Percentiles rank a stretch among this genome's conserved stretches.
phyloP scores from a whole-genome alignment of 2,329 filamentous ascomycete genomes.

The Fusarium annulatum region DNA sequence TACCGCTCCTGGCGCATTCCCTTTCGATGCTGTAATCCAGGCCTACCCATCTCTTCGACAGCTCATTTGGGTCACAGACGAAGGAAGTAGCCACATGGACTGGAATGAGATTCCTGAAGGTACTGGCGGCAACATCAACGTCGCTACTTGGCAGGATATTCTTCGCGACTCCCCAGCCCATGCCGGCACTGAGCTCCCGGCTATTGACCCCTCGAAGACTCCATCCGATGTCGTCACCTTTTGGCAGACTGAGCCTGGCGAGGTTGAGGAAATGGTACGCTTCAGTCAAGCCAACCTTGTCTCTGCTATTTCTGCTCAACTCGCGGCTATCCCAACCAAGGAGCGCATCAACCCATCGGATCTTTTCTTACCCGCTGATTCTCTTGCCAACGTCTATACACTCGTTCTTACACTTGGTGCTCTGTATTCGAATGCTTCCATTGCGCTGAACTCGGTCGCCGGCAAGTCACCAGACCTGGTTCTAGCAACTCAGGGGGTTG shows the following conservation, averaged over 20 bases:
- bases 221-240: conserved; percentile 72
- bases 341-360: conserved; percentile 81
- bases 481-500: conserved; percentile 77
- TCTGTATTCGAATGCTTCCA: conserved; percentile 83
- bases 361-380: conserved; percentile 85
- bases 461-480: conserved; percentile 76
- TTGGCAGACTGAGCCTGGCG: conserved; percentile 67
- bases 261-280: conserved; percentile 76
- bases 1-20: conserved; percentile 86
- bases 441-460: conserved; percentile 90
- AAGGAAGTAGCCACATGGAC: conserved; percentile 91
- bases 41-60: conserved; percentile 77
- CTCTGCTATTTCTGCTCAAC: conserved; percentile 83
- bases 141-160: conserved; percentile 94
- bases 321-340: conserved; percentile 77
- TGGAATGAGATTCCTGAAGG: conserved; percentile 91
- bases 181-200: conserved; percentile 72
- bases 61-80: conserved; percentile 92
- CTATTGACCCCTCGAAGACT: conserved; percentile 64
- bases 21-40: conserved; percentile 78
- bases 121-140: conserved; percentile 77
- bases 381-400: conserved; percentile 82
- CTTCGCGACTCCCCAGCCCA: conserved; percentile 74
- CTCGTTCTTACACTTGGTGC: conserved; percentile 84
- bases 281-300: conserved; percentile 88